These are phyloP conservation scores for Wallacemonas rigidus DNA, from an alignment of 208 protist genomes.

Conservation along the genomic window DNA sequence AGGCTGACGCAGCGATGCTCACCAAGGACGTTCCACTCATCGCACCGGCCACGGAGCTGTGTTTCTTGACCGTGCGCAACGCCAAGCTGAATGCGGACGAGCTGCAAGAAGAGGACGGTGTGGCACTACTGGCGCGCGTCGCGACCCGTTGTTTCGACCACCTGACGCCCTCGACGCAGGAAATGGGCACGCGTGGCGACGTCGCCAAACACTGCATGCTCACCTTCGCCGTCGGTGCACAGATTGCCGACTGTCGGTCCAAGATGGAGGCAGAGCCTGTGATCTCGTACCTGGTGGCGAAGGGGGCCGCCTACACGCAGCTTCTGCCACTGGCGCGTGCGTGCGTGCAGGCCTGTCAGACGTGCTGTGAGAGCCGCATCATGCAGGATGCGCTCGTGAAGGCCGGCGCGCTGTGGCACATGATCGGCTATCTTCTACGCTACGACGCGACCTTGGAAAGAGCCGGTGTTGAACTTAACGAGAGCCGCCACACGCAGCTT, in stretches of 20 bases:
- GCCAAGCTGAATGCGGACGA: slow-evolving; percentile 94
- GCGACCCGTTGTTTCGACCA: slow-evolving; percentile 74
- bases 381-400: slow-evolving; percentile 72
- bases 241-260: slow-evolving; percentile 71
- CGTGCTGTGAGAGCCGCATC: slow-evolving; percentile 50
- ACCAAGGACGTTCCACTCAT: slow-evolving; percentile 74
- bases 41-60: slow-evolving; percentile 83
- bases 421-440: slow-evolving; percentile 80
- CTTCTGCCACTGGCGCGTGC: slow-evolving; percentile 64
- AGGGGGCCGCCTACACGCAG: slow-evolving; percentile 67
- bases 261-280: slow-evolving; percentile 50
- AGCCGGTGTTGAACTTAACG: slow-evolving; percentile 56
- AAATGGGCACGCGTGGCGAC: slow-evolving; percentile 31
- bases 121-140: slow-evolving; percentile 73
- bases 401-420: slow-evolving; percentile 82
- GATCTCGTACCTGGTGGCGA: slow-evolving; percentile 59
- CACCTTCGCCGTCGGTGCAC: slow-evolving; percentile 72
- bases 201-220: slow-evolving; percentile 73
- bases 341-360: slow-evolving; percentile 76
- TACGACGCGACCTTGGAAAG: slow-evolving; percentile 92
- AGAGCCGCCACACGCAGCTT: slow-evolving; percentile 82
- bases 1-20: slow-evolving; percentile 63
- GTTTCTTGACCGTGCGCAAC: slow-evolving; percentile 89
- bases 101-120: slow-evolving; percentile 90
- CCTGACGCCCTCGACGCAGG: slow-evolving; percentile 41